Evolutionary conservation across 495 filamentous ascomycete genomes (phyloP), one percentile per base, ranked within the genome.

Genomic region (Ascodesmis nigricans): DNA sequence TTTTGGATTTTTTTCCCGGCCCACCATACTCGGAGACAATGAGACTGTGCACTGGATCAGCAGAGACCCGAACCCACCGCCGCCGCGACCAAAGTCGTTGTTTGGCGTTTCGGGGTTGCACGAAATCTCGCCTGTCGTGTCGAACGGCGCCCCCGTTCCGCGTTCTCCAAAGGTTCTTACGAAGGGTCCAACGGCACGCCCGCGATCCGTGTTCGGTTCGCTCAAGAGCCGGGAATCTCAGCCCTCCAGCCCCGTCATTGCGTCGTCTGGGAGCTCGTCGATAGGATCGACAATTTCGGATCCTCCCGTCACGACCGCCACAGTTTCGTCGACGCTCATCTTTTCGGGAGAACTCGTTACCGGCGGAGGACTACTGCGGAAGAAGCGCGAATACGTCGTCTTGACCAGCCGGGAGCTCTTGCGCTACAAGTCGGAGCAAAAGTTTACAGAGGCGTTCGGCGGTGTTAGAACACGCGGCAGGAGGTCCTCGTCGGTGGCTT

Each of bases 321-420:
- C 14, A 32, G 32, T 8, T 21, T 29, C 25, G 27, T 36, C 36
- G 16, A 30, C 33, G 9, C 31, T 51, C 21, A 23, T 52, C 14
- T 38, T 51, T 28, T 40, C 41, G 1, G 79, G 79, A 2, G 71
- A 80, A 42, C 65, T 90, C 16, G 79, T 91, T 54, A 73, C 74
- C 1, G 78, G 77, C 21, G 68, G 72, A 18, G 69, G 75, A 27
- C 65, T 91, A 55, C 70, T 92, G 53, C 67, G 78, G 52, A 75
- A 78, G 52, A 83, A 78, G 57, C 77, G 69, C 46, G 80, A 90
- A 41, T 93, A 80, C 43, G 58, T 93, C 20, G 87, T 92, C n/a
- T 63, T 93, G 22, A 93, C 83, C 6, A 72, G 83, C 29, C 69
- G 69, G 16, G 74, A 91, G 53, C 52, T 97, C 24, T 51, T 91